These are phyloP conservation scores for Anthracocystis panici-leucophaei DNA, from an alignment of 1,284 basidiomycete genomes.

Conservation along the genomic window DNA sequence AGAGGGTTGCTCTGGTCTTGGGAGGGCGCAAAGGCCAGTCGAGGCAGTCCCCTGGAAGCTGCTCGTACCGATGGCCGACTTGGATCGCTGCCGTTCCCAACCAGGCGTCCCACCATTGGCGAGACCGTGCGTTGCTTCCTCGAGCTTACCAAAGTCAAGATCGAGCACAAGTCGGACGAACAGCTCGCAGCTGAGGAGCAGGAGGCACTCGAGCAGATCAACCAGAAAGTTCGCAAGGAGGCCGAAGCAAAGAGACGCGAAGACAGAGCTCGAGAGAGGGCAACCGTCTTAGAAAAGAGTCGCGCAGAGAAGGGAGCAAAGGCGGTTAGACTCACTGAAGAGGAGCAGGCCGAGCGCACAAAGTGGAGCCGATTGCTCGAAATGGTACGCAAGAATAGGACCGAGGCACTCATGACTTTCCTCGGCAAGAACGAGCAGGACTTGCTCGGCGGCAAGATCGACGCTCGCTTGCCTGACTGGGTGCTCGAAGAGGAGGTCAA, in stretches of 20 bases:
- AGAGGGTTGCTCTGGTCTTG: slow-evolving; percentile 67
- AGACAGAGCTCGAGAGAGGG: slow-evolving; percentile 43
- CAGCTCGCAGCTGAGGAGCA: slow-evolving; percentile 76
- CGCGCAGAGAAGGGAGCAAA: slow-evolving; percentile 31
- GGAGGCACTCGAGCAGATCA: slow-evolving; percentile 38
- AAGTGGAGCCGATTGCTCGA: slow-evolving; percentile 76
- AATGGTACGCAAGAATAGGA: slow-evolving; percentile 85
- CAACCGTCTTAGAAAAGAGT: slow-evolving; percentile 26
- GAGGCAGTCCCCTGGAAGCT: slow-evolving; percentile 62
- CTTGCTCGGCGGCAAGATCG: slow-evolving; percentile 69
- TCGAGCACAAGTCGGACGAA: slow-evolving; percentile 86
- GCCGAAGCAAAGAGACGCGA: slow-evolving; percentile 51
- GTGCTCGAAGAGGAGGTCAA: slow-evolving; percentile 49
- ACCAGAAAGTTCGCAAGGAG: slow-evolving; percentile 40
- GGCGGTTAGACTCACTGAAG: slow-evolving; percentile 33
- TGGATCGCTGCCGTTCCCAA: slow-evolving; percentile 58
- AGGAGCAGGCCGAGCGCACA: slow-evolving; percentile 41
- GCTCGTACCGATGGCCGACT: slow-evolving; percentile 69
- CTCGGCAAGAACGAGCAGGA: slow-evolving; percentile 79
- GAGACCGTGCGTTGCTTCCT: slow-evolving; percentile 88
- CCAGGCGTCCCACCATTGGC: slow-evolving; percentile 80
- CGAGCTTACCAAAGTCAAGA: slow-evolving; percentile 87
- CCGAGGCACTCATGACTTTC: slow-evolving; percentile 84
- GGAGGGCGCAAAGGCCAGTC: slow-evolving; percentile 42
- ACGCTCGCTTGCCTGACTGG: slow-evolving; percentile 60